Evolutionary conservation across 345 rosid genomes (phyloP), one percentile per base, ranked within the genome.

Genomic region (Murraya paniculata): DNA sequence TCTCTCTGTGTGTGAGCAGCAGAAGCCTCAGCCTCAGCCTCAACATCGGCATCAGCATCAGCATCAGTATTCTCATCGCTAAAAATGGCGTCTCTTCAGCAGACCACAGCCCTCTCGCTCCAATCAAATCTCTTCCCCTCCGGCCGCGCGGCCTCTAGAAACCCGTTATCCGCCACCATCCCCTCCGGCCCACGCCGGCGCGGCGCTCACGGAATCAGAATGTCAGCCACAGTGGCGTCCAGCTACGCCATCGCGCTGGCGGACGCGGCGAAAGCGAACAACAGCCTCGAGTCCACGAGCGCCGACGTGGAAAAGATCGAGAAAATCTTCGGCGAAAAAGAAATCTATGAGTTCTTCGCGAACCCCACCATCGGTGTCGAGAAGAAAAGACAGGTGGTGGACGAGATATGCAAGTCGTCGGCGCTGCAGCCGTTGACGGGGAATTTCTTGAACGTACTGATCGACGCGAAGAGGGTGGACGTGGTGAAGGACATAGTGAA

Each of bases 241-340:
- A 93, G 90, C 81, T 95, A 93, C 88, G 98, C 97, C n/a, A 39
- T 81, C 27, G 98, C 98, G 2, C 82, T 95, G 1, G 93, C 90
- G 24, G 98, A 93, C 67, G 80, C 93, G 4, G 98, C 99, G 53
- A 85, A 82, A 57, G 75, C 89, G 39, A 92, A 85, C 89, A 77
- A 87, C 68, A 81, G 91, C 11, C 85, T 95, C 19, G 96, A 93
- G 2, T 21, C 86, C 33, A 95, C 97, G 84, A 58, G 86, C 82
- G 79, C 91, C 10, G 99, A 93, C 88, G 68, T 93, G 10, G 97
- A 92, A 50, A 93, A 91, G 82, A 80, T 93, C 66, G 98, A 92
- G 24, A 81, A 85, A 16, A 38, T 92, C n/a, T 95, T 95, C 89
- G 74, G 89, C 1, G 92, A 93, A 65, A 82, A 86, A 1, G 64